Conservation (phyloP, 2,329 filamentous ascomycete genomes). For the Aspergillus fructus region DNA sequence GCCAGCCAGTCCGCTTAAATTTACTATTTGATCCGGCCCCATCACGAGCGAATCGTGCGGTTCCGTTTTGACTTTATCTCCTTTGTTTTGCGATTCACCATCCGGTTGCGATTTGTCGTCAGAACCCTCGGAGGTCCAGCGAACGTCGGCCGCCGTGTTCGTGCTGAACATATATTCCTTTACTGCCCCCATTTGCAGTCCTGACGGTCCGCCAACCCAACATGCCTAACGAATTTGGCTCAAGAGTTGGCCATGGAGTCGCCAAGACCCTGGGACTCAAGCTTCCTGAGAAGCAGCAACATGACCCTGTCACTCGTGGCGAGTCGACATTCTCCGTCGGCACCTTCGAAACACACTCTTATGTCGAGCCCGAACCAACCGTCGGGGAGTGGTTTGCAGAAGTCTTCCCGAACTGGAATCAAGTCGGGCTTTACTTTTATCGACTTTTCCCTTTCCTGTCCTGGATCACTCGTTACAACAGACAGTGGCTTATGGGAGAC, state of each 20-base stretch:
- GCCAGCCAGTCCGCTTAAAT: conserved; percentile 15
- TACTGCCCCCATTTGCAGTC: background rate
- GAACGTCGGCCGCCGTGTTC: background rate
- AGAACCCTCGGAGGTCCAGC: background rate
- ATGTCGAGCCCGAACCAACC: conserved; percentile 79
- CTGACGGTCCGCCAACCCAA: conserved; percentile 9
- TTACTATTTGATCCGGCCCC: background rate
- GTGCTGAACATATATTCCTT: background rate
- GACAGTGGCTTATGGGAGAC: conserved; percentile 85
- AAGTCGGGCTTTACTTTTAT: conserved; percentile 61
- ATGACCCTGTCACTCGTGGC: conserved; percentile 68
- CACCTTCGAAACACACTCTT: conserved; percentile 75
- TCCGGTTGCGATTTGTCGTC: background rate
- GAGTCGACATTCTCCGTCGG: conserved; percentile 76
- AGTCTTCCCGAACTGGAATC: conserved; percentile 58
- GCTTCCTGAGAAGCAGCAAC: conserved; percentile 60
- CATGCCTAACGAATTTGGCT: conserved; percentile 39
- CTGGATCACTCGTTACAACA: conserved; percentile 90
- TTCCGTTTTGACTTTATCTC: background rate
- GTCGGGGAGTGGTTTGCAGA: conserved; percentile 69
- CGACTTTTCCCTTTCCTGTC: conserved; percentile 81
- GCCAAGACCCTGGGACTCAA: conserved; percentile 84
- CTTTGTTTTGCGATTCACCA: background rate
- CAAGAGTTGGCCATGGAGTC: conserved; percentile 68
- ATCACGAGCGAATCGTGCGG: background rate